Base-by-base conservation (phyloP, 2,329 filamentous ascomycete species). In the Pochonia chlamydosporia region DNA sequence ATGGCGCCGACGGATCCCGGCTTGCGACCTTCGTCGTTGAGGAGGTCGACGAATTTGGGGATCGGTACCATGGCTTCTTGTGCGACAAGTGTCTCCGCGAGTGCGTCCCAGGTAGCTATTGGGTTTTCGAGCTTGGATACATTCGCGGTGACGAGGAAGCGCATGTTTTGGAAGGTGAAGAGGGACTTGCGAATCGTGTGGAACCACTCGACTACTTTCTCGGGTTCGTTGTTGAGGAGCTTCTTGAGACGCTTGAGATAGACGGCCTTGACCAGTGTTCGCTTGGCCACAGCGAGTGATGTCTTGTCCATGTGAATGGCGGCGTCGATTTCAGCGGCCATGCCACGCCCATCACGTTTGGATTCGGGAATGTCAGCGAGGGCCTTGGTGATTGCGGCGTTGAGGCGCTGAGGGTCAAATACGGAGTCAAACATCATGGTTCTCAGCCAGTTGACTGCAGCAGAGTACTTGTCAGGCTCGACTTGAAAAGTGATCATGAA, bases 351-450 rank as follows among this genome's bases (percentile, higher is more conserved):
- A 56, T 87, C 88, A 36, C 93, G 87, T 73, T 97, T 99, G 44
- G 84, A 76, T 61, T 96, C 90, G 0, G 93, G 93, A 16, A 99
- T 85, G 57, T 97, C 92, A 3, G 91, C 90, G 16, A 96, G 75
- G 40, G 95, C 81, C 65, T 96, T 95, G 49, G 84, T 83, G 14
- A 95, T 70, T 20, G 75, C 72, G 53, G 87, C 79, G 55, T 76
- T 78, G 43, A 85, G 70, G 21, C 82, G 73, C 42, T 72, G 69
- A 3, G 84, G 76, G 58, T 97, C 92, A 59, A 97, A 96, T 44
- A 96, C 75, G 33, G 88, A 87, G 62, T 95, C 84, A 63, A 92
- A 95, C 64, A 96, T 85, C 66, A 97, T 78, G 11, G 87, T 87
- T 18, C 83, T 84, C 11, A 96, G 75, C 89, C 91, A 96, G 50